These are phyloP conservation scores for Mucor sp. DNA, from an alignment of 371 early-diverging fungal species.

Conservation along the genomic window DNA sequence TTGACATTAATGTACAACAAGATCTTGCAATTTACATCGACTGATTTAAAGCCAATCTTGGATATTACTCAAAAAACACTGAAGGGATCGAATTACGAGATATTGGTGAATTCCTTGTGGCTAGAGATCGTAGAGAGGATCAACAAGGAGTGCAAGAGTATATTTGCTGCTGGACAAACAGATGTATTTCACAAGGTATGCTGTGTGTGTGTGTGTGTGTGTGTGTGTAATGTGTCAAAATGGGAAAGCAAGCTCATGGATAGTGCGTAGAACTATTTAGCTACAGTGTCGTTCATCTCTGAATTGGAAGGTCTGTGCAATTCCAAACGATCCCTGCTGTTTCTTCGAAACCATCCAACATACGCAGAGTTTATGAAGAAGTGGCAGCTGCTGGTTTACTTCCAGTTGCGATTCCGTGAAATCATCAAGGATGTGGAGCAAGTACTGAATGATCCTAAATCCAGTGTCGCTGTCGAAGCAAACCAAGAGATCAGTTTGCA, in stretches of 20 bases:
- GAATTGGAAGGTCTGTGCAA: slow-evolving; percentile 58
- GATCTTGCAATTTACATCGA: slow-evolving; percentile 57
- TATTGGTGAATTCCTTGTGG: slow-evolving; percentile 74
- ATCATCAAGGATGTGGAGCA: slow-evolving; percentile 56
- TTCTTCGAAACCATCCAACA: slow-evolving; percentile 59
- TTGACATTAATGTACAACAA: slow-evolving; percentile 59
- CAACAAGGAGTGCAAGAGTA: slow-evolving; percentile 49
- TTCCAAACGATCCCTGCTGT: slow-evolving; percentile 49
- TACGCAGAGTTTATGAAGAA: slow-evolving; percentile 74
- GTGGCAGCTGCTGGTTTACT: slow-evolving; percentile 79
- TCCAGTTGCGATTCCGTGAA: slow-evolving; percentile 67
- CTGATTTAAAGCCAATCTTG: slow-evolving; percentile 55
- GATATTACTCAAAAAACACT: slow-evolving; percentile 66
- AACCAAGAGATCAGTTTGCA: slow-evolving; percentile 27
- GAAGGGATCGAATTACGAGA: slow-evolving; percentile 68
- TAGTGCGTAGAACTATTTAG: slow-evolving; percentile 57
- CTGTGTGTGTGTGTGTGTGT: no score
- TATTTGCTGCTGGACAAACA: slow-evolving; percentile 75
- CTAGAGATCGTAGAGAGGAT: slow-evolving; percentile 54
- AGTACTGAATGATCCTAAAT: slow-evolving; percentile 20
- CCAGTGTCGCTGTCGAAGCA: slow-evolving; percentile 8
- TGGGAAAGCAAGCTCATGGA: background rate
- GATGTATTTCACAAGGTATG: slow-evolving; percentile 71
- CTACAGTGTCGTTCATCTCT: slow-evolving; percentile 66
- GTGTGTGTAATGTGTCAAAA: no score